Evolutionary conservation across 371 early-diverging fungal genomes (phyloP).

Genomic region (Thermomucor indicae-seudaticae): DNA sequence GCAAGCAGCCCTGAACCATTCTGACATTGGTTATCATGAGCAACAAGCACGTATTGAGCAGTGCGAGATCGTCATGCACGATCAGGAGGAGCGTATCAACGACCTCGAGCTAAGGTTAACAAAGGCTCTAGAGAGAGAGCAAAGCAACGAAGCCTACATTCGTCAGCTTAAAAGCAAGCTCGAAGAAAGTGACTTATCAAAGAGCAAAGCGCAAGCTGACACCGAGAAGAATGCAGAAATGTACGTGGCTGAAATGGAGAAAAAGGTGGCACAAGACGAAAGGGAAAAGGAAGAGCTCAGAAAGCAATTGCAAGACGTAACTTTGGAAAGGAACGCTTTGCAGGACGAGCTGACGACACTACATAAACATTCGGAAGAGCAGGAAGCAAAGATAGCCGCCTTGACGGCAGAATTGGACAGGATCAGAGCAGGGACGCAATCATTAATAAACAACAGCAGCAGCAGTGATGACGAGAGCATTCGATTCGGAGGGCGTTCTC

Average conservation of each 20-base stretch:
- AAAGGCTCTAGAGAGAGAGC: slow-evolving; percentile 26
- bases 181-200: slow-evolving; percentile 20
- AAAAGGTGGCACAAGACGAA: slow-evolving; percentile 14
- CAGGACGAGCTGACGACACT: slow-evolving; percentile 18
- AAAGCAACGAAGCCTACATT: slow-evolving; percentile 29
- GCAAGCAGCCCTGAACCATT: slow-evolving; percentile 47
- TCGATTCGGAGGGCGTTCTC: too few species aligned
- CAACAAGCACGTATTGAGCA: slow-evolving; percentile 37
- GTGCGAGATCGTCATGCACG: slow-evolving; percentile 21
- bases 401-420: slow-evolving; percentile 4
- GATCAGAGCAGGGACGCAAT: neutral
- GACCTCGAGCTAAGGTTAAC: slow-evolving; percentile 19
- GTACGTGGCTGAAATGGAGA: slow-evolving; percentile 36
- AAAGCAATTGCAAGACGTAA: slow-evolving; percentile 18
- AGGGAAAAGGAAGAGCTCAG: slow-evolving; percentile 20
- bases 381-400: slow-evolving; percentile 4
- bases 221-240: slow-evolving; percentile 26
- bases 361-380: slow-evolving; percentile 1
- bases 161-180: slow-evolving; percentile 38
- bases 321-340: slow-evolving; percentile 24
- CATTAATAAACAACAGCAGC: too few species aligned
- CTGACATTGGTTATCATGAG: slow-evolving; percentile 46
- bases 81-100: slow-evolving; percentile 28
- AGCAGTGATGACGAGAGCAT: too few species aligned
- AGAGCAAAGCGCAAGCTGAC: slow-evolving; percentile 17